Base-by-base conservation (phyloP, 768 basidiomycete genomes). In the Phaeotremella skinneri region DNA sequence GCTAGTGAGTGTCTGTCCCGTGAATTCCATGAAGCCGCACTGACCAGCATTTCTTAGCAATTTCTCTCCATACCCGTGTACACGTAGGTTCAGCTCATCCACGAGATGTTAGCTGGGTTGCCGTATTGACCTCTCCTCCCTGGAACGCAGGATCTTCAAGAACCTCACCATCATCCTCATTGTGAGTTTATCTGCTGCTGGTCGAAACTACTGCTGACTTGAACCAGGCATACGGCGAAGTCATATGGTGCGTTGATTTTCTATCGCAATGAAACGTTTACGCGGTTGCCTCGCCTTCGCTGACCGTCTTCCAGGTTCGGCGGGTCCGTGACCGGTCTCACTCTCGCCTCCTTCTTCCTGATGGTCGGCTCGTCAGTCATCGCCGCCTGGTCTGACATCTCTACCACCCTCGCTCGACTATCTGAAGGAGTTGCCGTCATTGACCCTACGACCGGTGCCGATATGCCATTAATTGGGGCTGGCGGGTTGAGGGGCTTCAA, bases 121-220 rank as follows among this genome's bases (percentile, higher is more conserved):
- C 25, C 16, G 41, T 20, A 20, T 56, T 30, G 55, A 21, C 26
- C 29, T 34, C 30, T 47, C n/a, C n/a, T n/a, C n/a, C n/a, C n/a
- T n/a, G n/a, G n/a, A n/a, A n/a, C 45, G 9, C 49, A 72, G 70
- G 0, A 98, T 99, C 63, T 98, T 98, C 84, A 99, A 99, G 79
- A 99, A 99, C 76, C 73, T 98, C 70, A 97, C 96, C n/a, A 99
- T 98, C 70, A 98, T 99, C 65, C 83, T 99, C 27, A 98, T 98
- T 72, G 34, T 37, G 34, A 37, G 34, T 37, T 17, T 7, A 7
- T 17, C 34, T 17, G 34, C 7, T 37, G 93, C 13, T 9, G 7
- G 9, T 7, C 13, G 45, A 48, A 23, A 9, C 49, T 51, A 17
- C 16, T 4, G 34, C 34, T 7, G 7, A 37, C 17, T 37, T 37